Conservation (phyloP, 257 asterid species). For the Thymus quinquecostatus region DNA sequence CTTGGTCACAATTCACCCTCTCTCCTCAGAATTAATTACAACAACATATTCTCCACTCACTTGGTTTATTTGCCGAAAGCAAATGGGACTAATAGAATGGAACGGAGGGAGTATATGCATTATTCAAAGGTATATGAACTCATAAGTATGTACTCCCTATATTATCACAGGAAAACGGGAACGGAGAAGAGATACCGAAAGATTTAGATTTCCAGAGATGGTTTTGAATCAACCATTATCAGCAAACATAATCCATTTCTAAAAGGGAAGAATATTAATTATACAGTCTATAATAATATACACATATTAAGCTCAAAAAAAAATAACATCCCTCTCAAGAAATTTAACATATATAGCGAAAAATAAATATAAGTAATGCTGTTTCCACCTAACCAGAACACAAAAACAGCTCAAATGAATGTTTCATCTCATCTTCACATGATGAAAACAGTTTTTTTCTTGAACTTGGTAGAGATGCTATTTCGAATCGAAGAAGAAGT, state of each 20-base stretch:
- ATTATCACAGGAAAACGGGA: too few species aligned
- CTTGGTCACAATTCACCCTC: too few species aligned
- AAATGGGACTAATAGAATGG: too few species aligned
- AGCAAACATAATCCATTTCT: constrained; percentile 21
- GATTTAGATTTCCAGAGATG: too few species aligned
- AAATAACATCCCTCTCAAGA: constrained; percentile 16
- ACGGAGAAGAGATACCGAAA: too few species aligned
- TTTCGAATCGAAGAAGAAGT: constrained; percentile 26
- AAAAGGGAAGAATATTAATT: constrained; percentile 24
- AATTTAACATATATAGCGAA: constrained; percentile 19
- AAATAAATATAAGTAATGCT: constrained; percentile 25
- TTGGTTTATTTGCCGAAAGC: too few species aligned
- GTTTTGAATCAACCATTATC: background rate
- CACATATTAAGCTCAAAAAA: constrained; percentile 17
- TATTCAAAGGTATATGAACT: too few species aligned
- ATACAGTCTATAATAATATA: constrained; percentile 29
- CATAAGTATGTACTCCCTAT: too few species aligned
- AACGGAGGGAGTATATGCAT: too few species aligned
- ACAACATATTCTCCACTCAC: too few species aligned
- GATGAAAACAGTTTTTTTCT: constrained; percentile 26
- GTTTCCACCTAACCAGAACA: constrained; percentile 31
- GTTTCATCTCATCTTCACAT: constrained; percentile 25
- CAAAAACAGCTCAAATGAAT: constrained; percentile 33
- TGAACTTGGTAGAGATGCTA: constrained; percentile 25
- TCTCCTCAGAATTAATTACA: too few species aligned